phyloP scores from a whole-genome alignment of 192 early-diverging fungal species.

The Backusella tuberculispora region DNA sequence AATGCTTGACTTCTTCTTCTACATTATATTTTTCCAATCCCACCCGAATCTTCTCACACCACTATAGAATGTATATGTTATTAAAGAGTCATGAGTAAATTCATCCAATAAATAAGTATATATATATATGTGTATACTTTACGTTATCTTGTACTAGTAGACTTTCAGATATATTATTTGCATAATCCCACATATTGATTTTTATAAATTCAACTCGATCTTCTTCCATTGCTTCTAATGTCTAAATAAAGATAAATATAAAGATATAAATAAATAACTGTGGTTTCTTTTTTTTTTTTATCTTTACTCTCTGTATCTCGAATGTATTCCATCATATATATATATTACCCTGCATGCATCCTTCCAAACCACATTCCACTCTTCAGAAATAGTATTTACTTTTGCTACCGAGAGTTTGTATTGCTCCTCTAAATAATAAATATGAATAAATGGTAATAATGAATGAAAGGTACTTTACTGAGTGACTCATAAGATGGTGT shows the following conservation, averaged over 20 bases:
- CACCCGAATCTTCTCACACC: constrained; percentile 23
- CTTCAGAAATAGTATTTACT: not conserved
- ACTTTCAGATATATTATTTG: constrained; percentile 23
- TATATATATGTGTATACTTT: not conserved
- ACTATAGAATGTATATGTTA: constrained; percentile 12
- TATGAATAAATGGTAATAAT: not conserved
- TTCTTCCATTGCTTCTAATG: constrained; percentile 21
- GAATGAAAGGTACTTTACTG: not conserved
- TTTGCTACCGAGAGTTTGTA: not conserved
- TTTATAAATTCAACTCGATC: constrained; percentile 27
- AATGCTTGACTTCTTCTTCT: constrained; percentile 6
- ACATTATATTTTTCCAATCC: constrained; percentile 18
- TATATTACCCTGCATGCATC: not conserved
- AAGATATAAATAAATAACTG: not conserved
- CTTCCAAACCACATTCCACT: not conserved
- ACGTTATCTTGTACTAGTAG: constrained; percentile 30
- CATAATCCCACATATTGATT: constrained; percentile 29
- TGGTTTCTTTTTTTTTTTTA: not conserved
- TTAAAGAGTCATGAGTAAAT: too few relatives aligned
- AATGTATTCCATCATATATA: too few relatives aligned
- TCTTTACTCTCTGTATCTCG: not conserved
- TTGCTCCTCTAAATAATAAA: not conserved
- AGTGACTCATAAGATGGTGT: not conserved
- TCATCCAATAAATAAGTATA: not conserved
- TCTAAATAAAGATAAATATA: constrained; percentile 10